Percentiles rank a stretch among this genome's conserved stretches.
These are phyloP conservation scores for Trichosporon coremiiforme DNA, from an alignment of 1,284 basidiomycete genomes.

Conservation along the genomic window DNA sequence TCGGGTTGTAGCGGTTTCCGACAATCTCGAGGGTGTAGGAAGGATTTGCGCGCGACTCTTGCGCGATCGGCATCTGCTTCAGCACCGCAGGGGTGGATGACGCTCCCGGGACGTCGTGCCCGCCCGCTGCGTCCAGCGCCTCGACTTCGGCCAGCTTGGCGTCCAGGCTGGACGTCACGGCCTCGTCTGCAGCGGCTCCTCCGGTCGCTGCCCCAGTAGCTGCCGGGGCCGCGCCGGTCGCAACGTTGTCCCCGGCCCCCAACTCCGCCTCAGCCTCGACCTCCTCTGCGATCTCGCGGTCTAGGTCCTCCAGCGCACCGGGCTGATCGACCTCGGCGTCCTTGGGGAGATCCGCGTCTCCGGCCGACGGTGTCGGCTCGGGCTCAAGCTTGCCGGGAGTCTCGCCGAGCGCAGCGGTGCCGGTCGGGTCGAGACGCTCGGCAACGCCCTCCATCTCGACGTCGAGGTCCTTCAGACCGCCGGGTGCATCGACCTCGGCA, in stretches of 20 bases:
- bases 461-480: conserved; percentile 41
- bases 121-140: not conserved
- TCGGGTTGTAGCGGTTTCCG: conserved; percentile 88
- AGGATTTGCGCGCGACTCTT: conserved; percentile 31
- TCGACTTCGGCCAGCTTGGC: conserved; percentile 7
- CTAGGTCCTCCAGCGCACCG: conserved; percentile 38
- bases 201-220: conserved; percentile 10
- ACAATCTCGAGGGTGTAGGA: conserved; percentile 77
- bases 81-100: conserved; percentile 15
- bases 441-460: conserved; percentile 38
- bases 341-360: not conserved
- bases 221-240: not conserved
- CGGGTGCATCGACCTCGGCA: conserved; percentile 40
- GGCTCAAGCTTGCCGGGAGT: conserved; percentile 7
- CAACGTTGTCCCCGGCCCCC: conserved; percentile 21
- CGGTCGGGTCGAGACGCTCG: conserved; percentile 36
- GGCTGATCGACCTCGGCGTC: conserved; percentile 42
- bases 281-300: conserved; percentile 26
- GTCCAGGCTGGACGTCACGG: not conserved
- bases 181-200: not conserved
- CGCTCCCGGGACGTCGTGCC: not conserved
- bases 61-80: conserved; percentile 21
- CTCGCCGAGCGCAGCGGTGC: conserved; percentile 16
- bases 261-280: conserved; percentile 21
- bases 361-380: conserved; percentile 18